Evolutionary conservation across 352 stramenopile species (phyloP), one percentile per base, ranked within the genome.

Genomic region (Sclerospora graminicola): DNA sequence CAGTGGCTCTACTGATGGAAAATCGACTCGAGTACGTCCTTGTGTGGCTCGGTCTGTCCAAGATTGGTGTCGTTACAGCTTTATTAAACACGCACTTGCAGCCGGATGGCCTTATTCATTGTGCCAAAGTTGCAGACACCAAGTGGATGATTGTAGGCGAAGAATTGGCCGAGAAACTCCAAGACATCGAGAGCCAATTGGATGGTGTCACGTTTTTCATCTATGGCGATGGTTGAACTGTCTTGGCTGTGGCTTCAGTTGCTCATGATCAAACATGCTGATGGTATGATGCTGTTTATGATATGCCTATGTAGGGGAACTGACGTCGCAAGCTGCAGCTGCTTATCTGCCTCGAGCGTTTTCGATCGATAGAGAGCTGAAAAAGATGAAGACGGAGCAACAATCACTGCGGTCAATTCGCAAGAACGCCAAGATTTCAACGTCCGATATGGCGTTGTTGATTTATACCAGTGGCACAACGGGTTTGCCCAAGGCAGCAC

Each of bases 401-500:
- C 60, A n/a, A n/a, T n/a, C 66, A 1, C 36, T 61, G 0, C 29
- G 35, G 7, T 45, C 55, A 0, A 56, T 69, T 16, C 63, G 73
- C 9, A 34, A 50, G 0, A 43, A 57, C 21, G 56, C 56, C 32
- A 54, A 51, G 6, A 61, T 84, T 35, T 57, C 49, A 26, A 79
- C 62, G n/a, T 71, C 51, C 2, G 74, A 90, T 51, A 81, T 65
- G 47, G 66, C 66, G 18, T 50, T 89, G 33, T 62, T 84, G n/a
- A 92, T 94, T 48, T 93, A 89, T 48, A 91, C 78, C 27, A 91
- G 78, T 33, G 82, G 82, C 32, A 93, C 81, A 36, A 94, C 82
- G 10, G 73, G 70, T 0, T 48, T 90, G 13, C 79, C 77, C 32
- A 94, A 93, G 51, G 82, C 82, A 2, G 74, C 75, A 5, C 56